Percentiles rank a stretch among this genome's conserved stretches.
phyloP scores from a whole-genome alignment of 2,329 filamentous ascomycete species.

The Pseudogymnoascus sp. region DNA sequence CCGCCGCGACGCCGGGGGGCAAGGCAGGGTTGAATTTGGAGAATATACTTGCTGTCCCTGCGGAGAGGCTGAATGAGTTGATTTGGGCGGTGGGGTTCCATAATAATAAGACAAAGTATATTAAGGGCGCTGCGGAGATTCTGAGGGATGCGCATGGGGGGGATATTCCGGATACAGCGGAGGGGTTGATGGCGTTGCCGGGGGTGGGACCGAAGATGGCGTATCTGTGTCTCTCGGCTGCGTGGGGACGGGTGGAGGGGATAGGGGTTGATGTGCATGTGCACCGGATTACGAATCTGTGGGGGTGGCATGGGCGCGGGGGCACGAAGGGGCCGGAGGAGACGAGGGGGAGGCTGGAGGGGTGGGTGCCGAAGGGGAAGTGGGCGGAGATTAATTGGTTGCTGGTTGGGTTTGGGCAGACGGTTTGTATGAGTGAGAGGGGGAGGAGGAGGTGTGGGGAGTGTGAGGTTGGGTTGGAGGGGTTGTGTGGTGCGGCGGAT shows the following conservation, averaged over 20 bases:
- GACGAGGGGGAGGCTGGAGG: conserved; percentile 53
- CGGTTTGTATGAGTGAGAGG: conserved; percentile 45
- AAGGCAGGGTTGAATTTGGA: conserved; percentile 49
- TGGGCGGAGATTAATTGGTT: conserved; percentile 71
- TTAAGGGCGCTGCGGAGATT: conserved; percentile 56
- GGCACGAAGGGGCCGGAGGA: conserved; percentile 61
- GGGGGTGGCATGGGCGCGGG: conserved; percentile 52
- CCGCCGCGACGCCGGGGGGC: conserved; percentile 27
- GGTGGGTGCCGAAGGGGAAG: conserved; percentile 59
- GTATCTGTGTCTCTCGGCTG: conserved; percentile 60
- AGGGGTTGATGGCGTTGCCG: conserved; percentile 55
- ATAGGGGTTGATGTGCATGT: conserved; percentile 64
- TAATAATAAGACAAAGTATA: conserved; percentile 67
- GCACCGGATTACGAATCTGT: conserved; percentile 66
- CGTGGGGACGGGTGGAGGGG: conserved; percentile 55
- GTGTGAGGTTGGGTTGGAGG: conserved; percentile 68
- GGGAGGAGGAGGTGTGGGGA: conserved; percentile 59
- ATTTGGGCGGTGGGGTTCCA: conserved; percentile 66
- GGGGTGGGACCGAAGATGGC: conserved; percentile 73
- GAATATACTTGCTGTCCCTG: conserved; percentile 53
- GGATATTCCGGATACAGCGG: conserved; percentile 60
- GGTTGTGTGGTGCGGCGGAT: conserved; percentile 68
- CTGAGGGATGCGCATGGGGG: conserved; percentile 49
- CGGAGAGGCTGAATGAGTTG: conserved; percentile 51
- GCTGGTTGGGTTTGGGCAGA: conserved; percentile 66